These are phyloP conservation scores for Penicillium malachiteum DNA, from an alignment of 495 filamentous ascomycete species.

Conservation along the genomic window DNA sequence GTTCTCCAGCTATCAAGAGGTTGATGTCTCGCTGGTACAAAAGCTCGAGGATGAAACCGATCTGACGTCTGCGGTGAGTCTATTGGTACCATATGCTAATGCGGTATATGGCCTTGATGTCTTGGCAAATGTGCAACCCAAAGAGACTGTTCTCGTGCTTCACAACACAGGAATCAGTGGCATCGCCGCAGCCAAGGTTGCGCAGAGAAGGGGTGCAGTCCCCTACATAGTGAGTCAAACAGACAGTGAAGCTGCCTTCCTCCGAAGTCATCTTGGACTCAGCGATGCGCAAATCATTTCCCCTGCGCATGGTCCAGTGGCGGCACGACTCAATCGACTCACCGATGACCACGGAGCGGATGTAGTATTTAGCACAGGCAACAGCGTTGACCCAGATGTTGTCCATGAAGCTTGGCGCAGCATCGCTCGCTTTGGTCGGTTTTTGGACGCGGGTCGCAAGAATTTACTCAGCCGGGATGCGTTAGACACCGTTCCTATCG, in stretches of 20 bases:
- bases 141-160: neutral
- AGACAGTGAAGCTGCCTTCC: too few relatives aligned
- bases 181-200: neutral
- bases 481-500: neutral
- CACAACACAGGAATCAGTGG: neutral
- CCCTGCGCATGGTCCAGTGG: too few relatives aligned
- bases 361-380: too few relatives aligned
- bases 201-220: neutral
- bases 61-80: neutral
- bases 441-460: neutral
- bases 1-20: neutral
- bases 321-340: too few relatives aligned
- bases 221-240: too few relatives aligned
- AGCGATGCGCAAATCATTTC: too few relatives aligned
- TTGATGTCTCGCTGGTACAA: neutral
- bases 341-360: too few relatives aligned
- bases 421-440: neutral
- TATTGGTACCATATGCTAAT: neutral
- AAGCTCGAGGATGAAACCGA: neutral
- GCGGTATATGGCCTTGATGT: neutral
- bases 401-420: neutral
- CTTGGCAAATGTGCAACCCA: neutral
- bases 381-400: too few relatives aligned
- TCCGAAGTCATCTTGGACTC: too few relatives aligned
- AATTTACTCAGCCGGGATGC: neutral